phyloP scores from a whole-genome alignment of 768 basidiomycete species.

The Mrakia blollopis region DNA sequence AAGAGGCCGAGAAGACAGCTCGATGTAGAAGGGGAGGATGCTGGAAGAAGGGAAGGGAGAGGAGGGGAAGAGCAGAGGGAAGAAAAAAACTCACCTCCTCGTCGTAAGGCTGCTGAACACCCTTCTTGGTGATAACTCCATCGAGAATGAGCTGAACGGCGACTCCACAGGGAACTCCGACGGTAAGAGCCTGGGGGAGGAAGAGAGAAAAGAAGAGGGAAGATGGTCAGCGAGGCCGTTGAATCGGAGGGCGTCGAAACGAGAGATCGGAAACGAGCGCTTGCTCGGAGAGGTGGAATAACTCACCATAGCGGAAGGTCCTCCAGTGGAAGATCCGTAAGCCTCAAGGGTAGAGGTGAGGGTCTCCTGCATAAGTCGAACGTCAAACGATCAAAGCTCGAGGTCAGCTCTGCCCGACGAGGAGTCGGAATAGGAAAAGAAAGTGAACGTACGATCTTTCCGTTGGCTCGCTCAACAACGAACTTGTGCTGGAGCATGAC shows the following conservation, averaged over 20 bases:
- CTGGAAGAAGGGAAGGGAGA: background rate
- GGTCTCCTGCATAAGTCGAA: slow-evolving; percentile 46
- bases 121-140: slow-evolving; percentile 68
- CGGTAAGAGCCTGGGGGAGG: slow-evolving; percentile 43
- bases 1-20: too few relatives aligned
- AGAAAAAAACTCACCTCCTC: slow-evolving; percentile 50
- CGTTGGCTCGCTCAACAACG: slow-evolving; percentile 80
- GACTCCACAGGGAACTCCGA: slow-evolving; percentile 90
- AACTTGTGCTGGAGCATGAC: slow-evolving; percentile 99
- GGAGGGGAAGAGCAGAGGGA: too few relatives aligned
- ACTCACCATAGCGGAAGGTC: slow-evolving; percentile 32
- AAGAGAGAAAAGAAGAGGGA: slow-evolving; percentile 16
- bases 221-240: slow-evolving; percentile 62
- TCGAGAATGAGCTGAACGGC: slow-evolving; percentile 88
- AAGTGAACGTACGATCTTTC: slow-evolving; percentile 48
- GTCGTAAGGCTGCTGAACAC: slow-evolving; percentile 80
- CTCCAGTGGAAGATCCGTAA: slow-evolving; percentile 30
- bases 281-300: background rate
- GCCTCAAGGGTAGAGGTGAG: slow-evolving; percentile 32
- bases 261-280: too few relatives aligned
- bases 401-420: background rate
- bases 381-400: background rate
- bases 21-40: too few relatives aligned
- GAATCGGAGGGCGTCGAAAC: slow-evolving; percentile 62
- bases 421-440: background rate